Conservation (phyloP, 2,329 filamentous ascomycete genomes). For the Apiospora koreana region DNA sequence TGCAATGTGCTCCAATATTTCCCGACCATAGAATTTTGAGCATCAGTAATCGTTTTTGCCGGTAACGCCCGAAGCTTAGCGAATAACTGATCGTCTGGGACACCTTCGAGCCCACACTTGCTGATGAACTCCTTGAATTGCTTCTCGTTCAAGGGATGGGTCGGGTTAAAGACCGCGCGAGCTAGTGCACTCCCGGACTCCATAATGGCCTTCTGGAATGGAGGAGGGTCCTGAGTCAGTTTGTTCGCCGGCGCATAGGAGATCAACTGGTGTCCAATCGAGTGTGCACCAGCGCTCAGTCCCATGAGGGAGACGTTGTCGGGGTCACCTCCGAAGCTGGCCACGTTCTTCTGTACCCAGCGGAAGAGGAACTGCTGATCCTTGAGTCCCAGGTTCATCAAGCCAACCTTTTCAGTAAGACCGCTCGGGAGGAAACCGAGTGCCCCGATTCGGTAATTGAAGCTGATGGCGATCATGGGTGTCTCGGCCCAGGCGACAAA, state of each 20-base stretch:
- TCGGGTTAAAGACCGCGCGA: constrained; percentile 51
- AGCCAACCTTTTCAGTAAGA: constrained; percentile 51
- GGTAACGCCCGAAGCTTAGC: constrained; percentile 48
- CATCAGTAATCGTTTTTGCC: constrained; percentile 37
- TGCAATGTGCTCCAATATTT: constrained; percentile 45
- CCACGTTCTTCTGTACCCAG: constrained; percentile 64
- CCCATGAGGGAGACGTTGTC: constrained; percentile 63
- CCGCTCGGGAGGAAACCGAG: constrained; percentile 69
- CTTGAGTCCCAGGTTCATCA: constrained; percentile 64
- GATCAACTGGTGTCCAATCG: constrained; percentile 69
- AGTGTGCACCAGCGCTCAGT: constrained; percentile 63
- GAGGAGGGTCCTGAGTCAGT: constrained; percentile 34
- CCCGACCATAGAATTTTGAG: constrained; percentile 45
- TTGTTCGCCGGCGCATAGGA: constrained; percentile 41
- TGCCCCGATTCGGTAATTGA: constrained; percentile 65
- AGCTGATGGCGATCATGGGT: constrained; percentile 58
- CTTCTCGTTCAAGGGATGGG: constrained; percentile 57
- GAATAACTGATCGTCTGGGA: constrained; percentile 52
- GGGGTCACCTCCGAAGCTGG: constrained; percentile 60
- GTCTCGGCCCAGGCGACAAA: constrained; percentile 58
- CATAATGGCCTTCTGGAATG: constrained; percentile 55
- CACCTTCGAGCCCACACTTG: constrained; percentile 50
- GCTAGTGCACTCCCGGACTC: constrained; percentile 60
- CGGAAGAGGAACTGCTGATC: constrained; percentile 61
- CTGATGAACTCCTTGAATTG: constrained; percentile 58